Base-by-base conservation (phyloP, 2,329 filamentous ascomycete genomes). In the Conoideocrella luteorostrata region DNA sequence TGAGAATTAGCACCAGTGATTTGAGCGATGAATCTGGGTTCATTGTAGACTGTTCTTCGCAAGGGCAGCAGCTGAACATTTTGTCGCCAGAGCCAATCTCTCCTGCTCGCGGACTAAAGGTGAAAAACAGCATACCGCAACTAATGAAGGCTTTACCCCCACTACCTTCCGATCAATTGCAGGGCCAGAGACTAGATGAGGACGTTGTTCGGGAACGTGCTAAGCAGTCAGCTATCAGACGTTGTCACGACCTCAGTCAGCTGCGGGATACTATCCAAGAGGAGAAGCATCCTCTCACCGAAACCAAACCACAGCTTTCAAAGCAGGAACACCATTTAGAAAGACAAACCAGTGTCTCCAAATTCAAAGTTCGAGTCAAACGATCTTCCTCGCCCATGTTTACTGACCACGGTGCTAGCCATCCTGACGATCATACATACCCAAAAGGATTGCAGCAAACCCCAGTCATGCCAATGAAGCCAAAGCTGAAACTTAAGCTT, bases 111-210 rank as follows among this genome's bases (percentile, higher is more conserved):
- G 62, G 69, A 48, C 60, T 74, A 15, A 69, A 63, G 41, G 59
- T 71, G 30, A 72, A 70, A 45, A 72, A 69, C 48, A 75, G 70
- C 48, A 70, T 73, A 41, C 70, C 73, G 6, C 66, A 67, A 32
- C 57, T 77, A 12, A 76, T 76, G 71, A 77, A 77, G 52, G 66
- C 69, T 18, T 51, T 77, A 33, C 74, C 74, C 12, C 61, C 68
- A 12, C 50, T 75, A 7, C 72, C 72, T 4, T 56, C 55, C 4
- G 58, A 62, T 26, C 46, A 46, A 10, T 35, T 44, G 10, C 30
- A 20, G 32, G 34, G 28, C 10, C 41, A 35, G 20, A 44, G 42
- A 9, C 43, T 36, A 3, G 29, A 40, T 21, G 30, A 32, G 13
- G 20, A 37, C 7, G 9, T n/a, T 5, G 10, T 15, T 4, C 17